Conservation (phyloP, 192 early-diverging fungal genomes). For the Coemansia sp. region DNA sequence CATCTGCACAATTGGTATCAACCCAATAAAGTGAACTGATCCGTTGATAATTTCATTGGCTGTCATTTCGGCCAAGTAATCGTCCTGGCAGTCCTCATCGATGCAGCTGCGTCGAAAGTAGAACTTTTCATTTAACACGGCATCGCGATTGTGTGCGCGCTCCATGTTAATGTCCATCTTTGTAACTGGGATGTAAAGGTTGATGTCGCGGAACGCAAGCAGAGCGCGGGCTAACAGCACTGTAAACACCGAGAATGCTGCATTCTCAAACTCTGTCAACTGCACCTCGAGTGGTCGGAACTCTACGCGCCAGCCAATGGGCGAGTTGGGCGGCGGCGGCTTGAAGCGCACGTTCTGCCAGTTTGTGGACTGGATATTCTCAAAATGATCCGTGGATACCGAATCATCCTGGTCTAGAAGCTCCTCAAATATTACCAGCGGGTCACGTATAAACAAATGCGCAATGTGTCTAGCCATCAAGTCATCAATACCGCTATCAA, state of each 20-base stretch:
- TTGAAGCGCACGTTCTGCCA: slow-evolving; percentile 99
- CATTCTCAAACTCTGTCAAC: slow-evolving; percentile 95
- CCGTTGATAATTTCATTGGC: slow-evolving; percentile 95
- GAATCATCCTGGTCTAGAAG: slow-evolving; percentile 82
- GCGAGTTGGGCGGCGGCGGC: slow-evolving; percentile 86
- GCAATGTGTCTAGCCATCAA: slow-evolving; percentile 87
- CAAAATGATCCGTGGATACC: slow-evolving; percentile 92
- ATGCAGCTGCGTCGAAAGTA: slow-evolving; percentile 78
- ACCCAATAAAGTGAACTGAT: slow-evolving; percentile 71
- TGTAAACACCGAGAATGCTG: slow-evolving; percentile 92
- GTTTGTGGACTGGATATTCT: slow-evolving; percentile 99
- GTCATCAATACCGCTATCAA: slow-evolving; percentile 80
- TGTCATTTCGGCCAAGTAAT: slow-evolving; percentile 71
- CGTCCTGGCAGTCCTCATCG: slow-evolving; percentile 12
- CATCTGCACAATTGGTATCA: slow-evolving; percentile 78
- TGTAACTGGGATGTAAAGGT: slow-evolving; percentile 95
- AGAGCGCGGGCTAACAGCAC: slow-evolving; percentile 87
- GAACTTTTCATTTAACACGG: slow-evolving; percentile 79
- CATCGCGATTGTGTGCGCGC: slow-evolving; percentile 79
- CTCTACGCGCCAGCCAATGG: slow-evolving; percentile 98
- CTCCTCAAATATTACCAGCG: slow-evolving; percentile 92
- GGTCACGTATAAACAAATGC: slow-evolving; percentile 97
- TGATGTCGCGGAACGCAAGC: slow-evolving; percentile 76
- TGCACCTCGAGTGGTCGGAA: slow-evolving; percentile 97
- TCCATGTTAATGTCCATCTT: slow-evolving; percentile 97